Percentiles rank a stretch among this genome's conserved stretches.
Conservation (phyloP, 106 monocot species). For the Allium sativum region DNA sequence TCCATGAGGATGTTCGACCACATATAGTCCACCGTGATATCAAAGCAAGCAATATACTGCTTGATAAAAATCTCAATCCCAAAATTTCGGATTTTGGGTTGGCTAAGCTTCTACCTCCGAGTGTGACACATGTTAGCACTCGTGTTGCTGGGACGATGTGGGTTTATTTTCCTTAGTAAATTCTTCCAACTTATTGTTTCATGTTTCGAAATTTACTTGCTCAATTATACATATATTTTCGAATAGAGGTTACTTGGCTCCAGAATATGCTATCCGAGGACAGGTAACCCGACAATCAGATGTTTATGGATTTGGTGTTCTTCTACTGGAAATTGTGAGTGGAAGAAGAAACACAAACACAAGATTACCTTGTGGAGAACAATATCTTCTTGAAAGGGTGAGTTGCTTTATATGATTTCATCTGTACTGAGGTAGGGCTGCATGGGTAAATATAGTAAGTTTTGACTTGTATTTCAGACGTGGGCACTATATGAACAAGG, state of each 20-base stretch:
- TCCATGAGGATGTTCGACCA: constrained; percentile 53
- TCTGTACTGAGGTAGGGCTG: not conserved
- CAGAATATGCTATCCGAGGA: constrained; percentile 67
- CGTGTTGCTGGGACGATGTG: constrained; percentile 69
- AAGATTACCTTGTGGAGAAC: constrained; percentile 57
- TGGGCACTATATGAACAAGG: constrained; percentile 38
- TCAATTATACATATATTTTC: not conserved
- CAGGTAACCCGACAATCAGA: constrained; percentile 67
- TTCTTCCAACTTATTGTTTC: not conserved
- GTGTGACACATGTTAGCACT: constrained; percentile 67
- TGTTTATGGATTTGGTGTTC: constrained; percentile 69
- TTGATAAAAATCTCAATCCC: constrained; percentile 52
- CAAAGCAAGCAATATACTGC: constrained; percentile 73
- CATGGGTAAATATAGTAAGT: not conserved
- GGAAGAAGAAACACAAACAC: constrained; percentile 57
- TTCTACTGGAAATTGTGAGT: constrained; percentile 64
- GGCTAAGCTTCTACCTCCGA: constrained; percentile 59
- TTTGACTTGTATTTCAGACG: constrained; percentile 27
- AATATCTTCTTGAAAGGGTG: constrained; percentile 67
- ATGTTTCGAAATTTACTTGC: not conserved
- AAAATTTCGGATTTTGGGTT: constrained; percentile 82
- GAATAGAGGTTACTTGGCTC: constrained; percentile 64
- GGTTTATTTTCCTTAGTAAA: constrained; percentile 6
- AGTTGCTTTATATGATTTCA: constrained; percentile 5
- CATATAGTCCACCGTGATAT: constrained; percentile 67